Evolutionary conservation across 2,329 filamentous ascomycete genomes (phyloP), one percentile per base, ranked within the genome.

Genomic region (Penicillium sp.): DNA sequence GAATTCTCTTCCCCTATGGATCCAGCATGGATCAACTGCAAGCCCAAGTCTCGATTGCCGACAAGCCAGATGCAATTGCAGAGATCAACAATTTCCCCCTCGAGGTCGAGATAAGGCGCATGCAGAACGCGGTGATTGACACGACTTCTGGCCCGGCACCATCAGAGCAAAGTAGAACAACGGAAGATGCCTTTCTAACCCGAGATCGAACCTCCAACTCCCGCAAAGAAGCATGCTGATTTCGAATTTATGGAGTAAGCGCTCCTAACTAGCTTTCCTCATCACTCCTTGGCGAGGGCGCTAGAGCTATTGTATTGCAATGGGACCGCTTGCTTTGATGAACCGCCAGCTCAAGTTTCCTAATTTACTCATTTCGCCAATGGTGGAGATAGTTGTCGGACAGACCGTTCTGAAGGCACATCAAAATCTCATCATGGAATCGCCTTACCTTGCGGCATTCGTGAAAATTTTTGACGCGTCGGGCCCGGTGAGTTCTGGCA

Each of bases 391-490:
- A 26, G 66, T 85, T n/a, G 78, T 90, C 18, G 87, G 87, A 12
- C 79, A 82, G 63, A 85, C 83, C 9, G 78, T 85, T 29, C 80
- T 96, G 53, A 86, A 84, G 23, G 90, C 90, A 6, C 92, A 96
- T 71, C 87, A 95, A 74, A 85, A 79, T 3, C 80, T 96, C 24
- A 79, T 97, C 33, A 67, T 76, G 10, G 81, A 86, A 68, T 93
- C 89, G 41, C 89, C 90, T 0, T 91, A 81, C 71, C 90, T 96
- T 67, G 77, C 79, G 10, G 81, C 85, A 21, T 77, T 81, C 6
- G 85, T 86, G 66, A 77, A 80, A 10, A 72, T 80, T 45, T 88
- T 91, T 65, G 76, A 77, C 43, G 79, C 83, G 29, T 81, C 84
- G 47, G 80, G 80, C 44, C 81, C 79, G 53, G 87, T 88, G 73